Base-by-base conservation (phyloP, 2,329 filamentous ascomycete genomes). In the Trichoderma koningii region DNA sequence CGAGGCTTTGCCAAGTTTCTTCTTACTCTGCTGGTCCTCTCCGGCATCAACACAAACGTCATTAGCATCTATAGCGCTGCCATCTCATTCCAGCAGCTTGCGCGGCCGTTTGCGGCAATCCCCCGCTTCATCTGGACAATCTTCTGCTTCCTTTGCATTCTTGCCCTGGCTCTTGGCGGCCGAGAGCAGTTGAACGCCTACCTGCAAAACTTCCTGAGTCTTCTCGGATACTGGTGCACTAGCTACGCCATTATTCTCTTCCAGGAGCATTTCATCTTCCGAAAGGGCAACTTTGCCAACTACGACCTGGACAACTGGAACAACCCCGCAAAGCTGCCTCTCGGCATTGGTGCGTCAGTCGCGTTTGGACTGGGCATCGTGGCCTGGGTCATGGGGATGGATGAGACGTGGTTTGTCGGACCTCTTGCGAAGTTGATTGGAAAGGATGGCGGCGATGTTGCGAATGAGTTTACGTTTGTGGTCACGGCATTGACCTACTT, bases 361-460 rank as follows among this genome's bases (percentile, higher is more conserved):
- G 79, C 81, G 0, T 82, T 78, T 26, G 42, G 78, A 0, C 67
- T 80, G 23, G 79, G 80, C 23, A 75, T 82, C 61, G 78, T 73
- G 6, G 68, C 82, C 12, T 79, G 85, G 19, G 75, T 85, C 4
- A 83, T 85, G 1, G 81, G 81, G 2, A 86, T 87, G 81, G 78
- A 76, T 3, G 81, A 85, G 71, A 80, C 79, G 2, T 87, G 84
- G 83, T 86, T 81, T 66, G 80, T 78, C 2, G 84, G 83, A 0
- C 83, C 84, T 1, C 82, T 87, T 68, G 84, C 83, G 1, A 74
- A 77, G 70, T 76, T 67, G 15, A 85, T 85, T 12, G 85, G 85
- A 0, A 84, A 86, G 61, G 81, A 85, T 69, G 85, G 85, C 2
- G 86, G 87, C 63, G 85, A 88, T 74, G 75, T 85, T 71, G 85